Evolutionary conservation across 2,329 filamentous ascomycete genomes (phyloP), one percentile per base, ranked within the genome.

Genomic region (Stylonectria norvegica): DNA sequence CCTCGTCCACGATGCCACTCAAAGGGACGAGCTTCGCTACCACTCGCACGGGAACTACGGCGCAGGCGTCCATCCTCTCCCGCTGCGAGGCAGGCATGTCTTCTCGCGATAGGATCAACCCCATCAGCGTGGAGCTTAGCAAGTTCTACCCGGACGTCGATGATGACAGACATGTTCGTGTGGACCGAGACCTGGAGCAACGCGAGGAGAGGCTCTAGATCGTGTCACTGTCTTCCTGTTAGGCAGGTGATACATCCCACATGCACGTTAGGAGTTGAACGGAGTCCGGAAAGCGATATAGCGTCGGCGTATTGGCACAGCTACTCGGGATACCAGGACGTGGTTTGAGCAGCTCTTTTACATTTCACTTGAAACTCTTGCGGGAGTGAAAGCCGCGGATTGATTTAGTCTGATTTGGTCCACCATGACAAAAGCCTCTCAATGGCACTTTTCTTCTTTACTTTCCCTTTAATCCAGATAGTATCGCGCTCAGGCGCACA

Each of bases 91-190:
- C 48, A 3, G 41, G 38, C n/a, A 38, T 33, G 5, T 30, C 43
- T 2, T 41, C 42, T 2, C 40, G 45, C n/a, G 50, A 56, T 9
- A 41, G 39, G 17, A 42, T 52, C 22, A 56, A 64, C 30, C 49
- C 51, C 4, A 44, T 54, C 3, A 62, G 62, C 12, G 23, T 65
- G 1, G 67, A 68, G 48, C 48, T 69, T 11, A 52, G 52, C 2
- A 53, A 55, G 16, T 57, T 62, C 3, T 53, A 58, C 34, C 50
- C 59, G 14, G 49, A 53, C 4, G 36, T 40, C 19, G 49, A 32
- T 8, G 22, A 38, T 3, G 37, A 43, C 17, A 39, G 37, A 5
- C 49, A 56, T 5, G 61, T 65, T 12, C 48, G 53, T 8, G 52
- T 65, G 16, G 50, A 65, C 16, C 57, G 47, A 16, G 52, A 60